Conservation (phyloP, 495 filamentous ascomycete genomes). For the Daldinia concentrica region DNA sequence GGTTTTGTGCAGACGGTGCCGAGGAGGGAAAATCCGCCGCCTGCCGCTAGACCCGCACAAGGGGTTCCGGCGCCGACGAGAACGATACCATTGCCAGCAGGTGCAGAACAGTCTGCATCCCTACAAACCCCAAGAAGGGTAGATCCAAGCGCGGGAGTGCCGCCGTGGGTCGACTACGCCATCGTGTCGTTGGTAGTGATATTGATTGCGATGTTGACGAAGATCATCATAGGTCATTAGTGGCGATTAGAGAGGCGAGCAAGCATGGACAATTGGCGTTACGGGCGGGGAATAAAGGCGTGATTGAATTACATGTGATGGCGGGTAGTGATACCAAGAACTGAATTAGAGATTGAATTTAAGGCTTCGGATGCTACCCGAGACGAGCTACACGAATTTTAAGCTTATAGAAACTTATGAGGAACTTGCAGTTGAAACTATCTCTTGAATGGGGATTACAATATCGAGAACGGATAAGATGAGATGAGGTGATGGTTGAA, state of each 20-base stretch:
- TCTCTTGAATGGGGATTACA: no score
- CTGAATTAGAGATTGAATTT: slow-evolving; percentile 14
- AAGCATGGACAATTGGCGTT: slow-evolving; percentile 27
- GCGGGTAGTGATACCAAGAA: slow-evolving; percentile 26
- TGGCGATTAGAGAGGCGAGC: background rate
- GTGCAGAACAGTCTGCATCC: slow-evolving; percentile 11
- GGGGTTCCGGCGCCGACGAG: slow-evolving; percentile 50
- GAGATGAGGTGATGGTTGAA: background rate
- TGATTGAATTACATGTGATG: background rate
- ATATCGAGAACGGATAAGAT: background rate
- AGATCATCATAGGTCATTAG: slow-evolving; percentile 42
- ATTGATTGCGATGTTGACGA: slow-evolving; percentile 62
- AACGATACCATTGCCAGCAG: slow-evolving; percentile 47
- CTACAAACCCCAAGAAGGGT: slow-evolving; percentile 17
- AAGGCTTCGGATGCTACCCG: background rate
- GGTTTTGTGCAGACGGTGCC: slow-evolving; percentile 59
- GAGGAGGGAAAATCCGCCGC: slow-evolving; percentile 13
- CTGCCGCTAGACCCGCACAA: slow-evolving; percentile 39
- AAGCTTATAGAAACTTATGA: background rate
- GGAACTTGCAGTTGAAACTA: no score
- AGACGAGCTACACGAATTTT: background rate
- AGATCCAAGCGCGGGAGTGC: slow-evolving; percentile 53
- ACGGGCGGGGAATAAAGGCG: slow-evolving; percentile 13
- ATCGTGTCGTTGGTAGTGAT: slow-evolving; percentile 63
- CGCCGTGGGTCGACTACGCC: slow-evolving; percentile 68